phyloP scores from a whole-genome alignment of 176 grass and related monocot genomes.

The Musa troglodytarum region DNA sequence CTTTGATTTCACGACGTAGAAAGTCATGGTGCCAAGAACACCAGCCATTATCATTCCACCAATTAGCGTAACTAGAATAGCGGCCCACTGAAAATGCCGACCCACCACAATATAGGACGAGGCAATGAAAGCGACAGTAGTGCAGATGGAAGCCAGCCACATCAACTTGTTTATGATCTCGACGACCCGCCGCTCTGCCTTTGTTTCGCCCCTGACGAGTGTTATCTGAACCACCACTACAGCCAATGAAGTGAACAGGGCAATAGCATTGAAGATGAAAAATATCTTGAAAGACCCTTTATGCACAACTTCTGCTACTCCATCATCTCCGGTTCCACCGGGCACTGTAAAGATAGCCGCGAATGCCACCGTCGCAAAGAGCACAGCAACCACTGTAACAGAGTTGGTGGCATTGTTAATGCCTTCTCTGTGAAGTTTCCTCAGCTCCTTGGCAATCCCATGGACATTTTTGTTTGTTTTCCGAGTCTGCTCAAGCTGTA shows the following conservation, averaged over 20 bases:
- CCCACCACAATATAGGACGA: conserved; percentile 7
- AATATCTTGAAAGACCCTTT: conserved; percentile 5
- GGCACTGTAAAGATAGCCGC: conserved; percentile 17
- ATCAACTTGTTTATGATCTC: conserved; percentile 18
- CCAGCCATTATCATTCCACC: conserved; percentile 15
- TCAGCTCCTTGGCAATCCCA: conserved; percentile 12
- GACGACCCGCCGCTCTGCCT: conserved; percentile 9
- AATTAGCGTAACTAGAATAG: conserved; percentile 10
- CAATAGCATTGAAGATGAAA: conserved; percentile 18
- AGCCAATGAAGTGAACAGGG: conserved; percentile 13
- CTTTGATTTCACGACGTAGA: conserved; percentile 10
- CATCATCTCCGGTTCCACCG: not conserved
- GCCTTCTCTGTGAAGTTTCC: conserved; percentile 11
- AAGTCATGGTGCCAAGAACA: conserved; percentile 20
- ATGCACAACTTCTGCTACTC: not conserved
- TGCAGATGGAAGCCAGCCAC: conserved; percentile 15
- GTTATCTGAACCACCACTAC: conserved; percentile 22
- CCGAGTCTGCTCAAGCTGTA: conserved; percentile 18
- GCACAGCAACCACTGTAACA: conserved; percentile 13
- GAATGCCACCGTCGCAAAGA: conserved; percentile 14
- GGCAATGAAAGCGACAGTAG: conserved; percentile 15
- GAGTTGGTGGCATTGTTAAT: conserved; percentile 18
- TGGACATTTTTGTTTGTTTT: conserved; percentile 23
- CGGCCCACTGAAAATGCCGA: conserved; percentile 2
- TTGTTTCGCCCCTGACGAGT: conserved; percentile 9